Conservation (phyloP, 2,329 filamentous ascomycete species). For the Exophiala bonariae region DNA sequence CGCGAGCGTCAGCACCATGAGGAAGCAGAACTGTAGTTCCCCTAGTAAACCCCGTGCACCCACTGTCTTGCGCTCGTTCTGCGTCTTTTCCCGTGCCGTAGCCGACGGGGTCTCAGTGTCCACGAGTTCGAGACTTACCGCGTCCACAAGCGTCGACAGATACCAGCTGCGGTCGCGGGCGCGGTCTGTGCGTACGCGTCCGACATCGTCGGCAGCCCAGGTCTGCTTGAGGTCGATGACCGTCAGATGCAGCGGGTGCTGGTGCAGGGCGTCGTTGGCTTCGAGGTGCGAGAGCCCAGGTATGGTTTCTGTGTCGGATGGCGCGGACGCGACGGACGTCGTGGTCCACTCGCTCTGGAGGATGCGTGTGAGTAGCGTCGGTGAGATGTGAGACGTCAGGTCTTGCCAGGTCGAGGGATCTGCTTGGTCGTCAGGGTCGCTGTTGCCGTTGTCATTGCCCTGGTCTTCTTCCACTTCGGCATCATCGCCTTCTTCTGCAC, state of each 20-base stretch:
- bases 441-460: constrained; percentile 17
- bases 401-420: constrained; percentile 43
- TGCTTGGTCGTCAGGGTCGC: constrained; percentile 26
- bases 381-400: constrained; percentile 53
- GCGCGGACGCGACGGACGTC: constrained; percentile 58
- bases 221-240: constrained; percentile 62
- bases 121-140: no score
- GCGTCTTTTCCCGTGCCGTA: no score
- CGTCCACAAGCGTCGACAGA: constrained; percentile 52
- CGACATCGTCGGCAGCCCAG: constrained; percentile 62
- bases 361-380: constrained; percentile 26
- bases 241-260: constrained; percentile 50
- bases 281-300: constrained; percentile 49
- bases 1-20: constrained; percentile 64
- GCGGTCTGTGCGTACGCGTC: constrained; percentile 61
- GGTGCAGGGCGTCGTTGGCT: constrained; percentile 19
- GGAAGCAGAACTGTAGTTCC: constrained; percentile 63
- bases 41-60: constrained; percentile 50
- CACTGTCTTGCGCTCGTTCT: constrained; percentile 28
- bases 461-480: not conserved
- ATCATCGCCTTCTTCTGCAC: constrained; percentile 1
- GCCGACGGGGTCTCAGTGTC: no score
- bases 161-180: constrained; percentile 65
- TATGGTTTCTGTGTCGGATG: constrained; percentile 59
- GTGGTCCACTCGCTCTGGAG: constrained; percentile 48